Evolutionary conservation across 148 eudicot genomes (phyloP).

Genomic region (Rhododendron ferrugineum): DNA sequence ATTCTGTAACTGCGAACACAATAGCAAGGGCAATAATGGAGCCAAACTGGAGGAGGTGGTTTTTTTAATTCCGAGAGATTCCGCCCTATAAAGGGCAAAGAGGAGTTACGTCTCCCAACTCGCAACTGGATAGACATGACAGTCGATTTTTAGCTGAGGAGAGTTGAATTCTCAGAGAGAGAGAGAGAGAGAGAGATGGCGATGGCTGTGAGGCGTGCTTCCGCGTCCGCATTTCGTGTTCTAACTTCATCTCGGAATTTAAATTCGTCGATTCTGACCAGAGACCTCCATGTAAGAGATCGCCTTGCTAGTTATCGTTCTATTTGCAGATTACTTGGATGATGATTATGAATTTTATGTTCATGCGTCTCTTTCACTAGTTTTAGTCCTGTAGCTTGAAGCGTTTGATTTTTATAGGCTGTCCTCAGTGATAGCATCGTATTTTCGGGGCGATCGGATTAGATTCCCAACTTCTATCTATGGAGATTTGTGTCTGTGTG

Average conservation of each 20-base stretch:
- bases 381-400: background rate
- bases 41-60: background rate
- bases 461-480: background rate
- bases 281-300: constrained; percentile 60
- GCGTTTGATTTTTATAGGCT: background rate
- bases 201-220: constrained; percentile 76
- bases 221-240: constrained; percentile 46
- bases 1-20: too few relatives aligned
- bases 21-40: too few relatives aligned
- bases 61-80: background rate
- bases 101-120: background rate
- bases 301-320: background rate
- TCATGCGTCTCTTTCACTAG: background rate
- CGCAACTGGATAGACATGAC: background rate
- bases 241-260: constrained; percentile 18
- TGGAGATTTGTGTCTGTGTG: background rate
- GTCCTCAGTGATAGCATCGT: background rate
- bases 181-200: constrained; percentile 33
- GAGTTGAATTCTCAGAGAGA: background rate
- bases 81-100: background rate
- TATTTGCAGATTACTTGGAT: background rate
- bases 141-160: background rate
- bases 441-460: background rate
- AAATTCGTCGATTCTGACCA: constrained; percentile 28
- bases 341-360: background rate